A percentile compares a stretch with the other conserved stretches of the same genome.
These are phyloP conservation scores for Phlyctochytrium planicorne DNA, from an alignment of 192 early-diverging fungal species.

Conservation along the genomic window DNA sequence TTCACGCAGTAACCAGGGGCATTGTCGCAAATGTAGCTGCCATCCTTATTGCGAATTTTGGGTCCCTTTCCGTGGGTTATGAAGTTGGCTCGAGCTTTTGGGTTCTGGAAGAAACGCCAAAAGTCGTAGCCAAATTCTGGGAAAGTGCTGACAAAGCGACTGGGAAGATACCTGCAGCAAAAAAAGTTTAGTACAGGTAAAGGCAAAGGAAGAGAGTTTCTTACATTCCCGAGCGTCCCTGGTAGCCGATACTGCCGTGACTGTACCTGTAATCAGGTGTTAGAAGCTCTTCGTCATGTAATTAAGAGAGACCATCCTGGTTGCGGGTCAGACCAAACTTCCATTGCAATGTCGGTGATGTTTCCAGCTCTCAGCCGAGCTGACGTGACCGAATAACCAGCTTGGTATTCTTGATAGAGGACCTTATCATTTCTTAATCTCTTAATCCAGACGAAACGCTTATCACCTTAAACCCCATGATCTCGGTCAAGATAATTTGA, in stretches of 20 bases:
- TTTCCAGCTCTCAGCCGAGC: too few species aligned
- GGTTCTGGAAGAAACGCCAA: constrained; percentile 25
- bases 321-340: background rate
- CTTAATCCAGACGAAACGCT: too few species aligned
- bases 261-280: background rate
- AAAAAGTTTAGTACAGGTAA: too few species aligned
- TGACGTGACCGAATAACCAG: too few species aligned
- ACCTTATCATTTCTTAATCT: too few species aligned
- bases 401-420: too few species aligned
- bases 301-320: background rate
- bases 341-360: background rate
- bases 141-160: constrained; percentile 8
- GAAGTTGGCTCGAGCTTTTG: background rate
- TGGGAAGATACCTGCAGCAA: constrained; percentile 28
- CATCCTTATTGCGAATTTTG: background rate
- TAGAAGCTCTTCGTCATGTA: too few species aligned
- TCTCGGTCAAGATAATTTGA: background rate
- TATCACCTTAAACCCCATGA: background rate
- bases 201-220: too few species aligned
- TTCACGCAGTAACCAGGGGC: background rate
- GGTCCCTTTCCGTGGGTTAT: background rate
- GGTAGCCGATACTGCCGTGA: constrained; percentile 9
- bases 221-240: constrained; percentile 15
- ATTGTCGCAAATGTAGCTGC: background rate
- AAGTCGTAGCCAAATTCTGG: constrained; percentile 20